A percentile compares a stretch with the other conserved stretches of the same genome.
Conservation (phyloP, 441 rosid species). For the Mallotus japonicus region DNA sequence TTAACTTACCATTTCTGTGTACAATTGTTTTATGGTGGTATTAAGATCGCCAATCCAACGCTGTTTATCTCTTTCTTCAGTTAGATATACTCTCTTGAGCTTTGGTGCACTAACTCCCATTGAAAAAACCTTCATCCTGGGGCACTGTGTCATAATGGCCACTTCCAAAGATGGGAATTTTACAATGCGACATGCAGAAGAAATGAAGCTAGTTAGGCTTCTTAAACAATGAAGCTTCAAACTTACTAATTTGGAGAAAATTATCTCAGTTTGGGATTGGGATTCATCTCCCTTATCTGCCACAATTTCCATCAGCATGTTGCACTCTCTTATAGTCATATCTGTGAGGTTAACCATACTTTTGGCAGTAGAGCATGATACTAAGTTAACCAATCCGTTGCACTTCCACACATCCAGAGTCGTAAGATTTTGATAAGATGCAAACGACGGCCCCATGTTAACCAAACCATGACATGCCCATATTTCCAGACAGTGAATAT, state of each 20-base stretch:
- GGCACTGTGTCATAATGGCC: constrained; percentile 17
- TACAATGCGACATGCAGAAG: neutral
- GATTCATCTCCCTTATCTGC: neutral
- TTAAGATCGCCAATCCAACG: constrained; percentile 4
- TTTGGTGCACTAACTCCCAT: neutral
- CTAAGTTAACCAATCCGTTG: neutral
- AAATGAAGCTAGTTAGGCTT: constrained; percentile 24
- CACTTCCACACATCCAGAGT: neutral
- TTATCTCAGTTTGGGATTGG: neutral
- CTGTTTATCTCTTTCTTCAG: neutral
- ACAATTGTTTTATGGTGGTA: constrained; percentile 5
- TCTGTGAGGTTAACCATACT: constrained; percentile 46
- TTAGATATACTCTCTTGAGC: neutral
- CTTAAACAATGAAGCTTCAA: constrained; percentile 8
- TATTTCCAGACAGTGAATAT: neutral
- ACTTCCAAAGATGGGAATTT: constrained; percentile 19
- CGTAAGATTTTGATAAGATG: constrained; percentile 1
- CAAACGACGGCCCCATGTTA: constrained; percentile 1
- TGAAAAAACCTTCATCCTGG: constrained; percentile 25
- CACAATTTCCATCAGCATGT: constrained; percentile 9
- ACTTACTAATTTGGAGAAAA: constrained; percentile 14
- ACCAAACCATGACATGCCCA: rapidly evolving
- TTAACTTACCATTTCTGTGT: neutral
- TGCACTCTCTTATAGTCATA: constrained; percentile 65
- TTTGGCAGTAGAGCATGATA: constrained; percentile 15